Percentiles rank a stretch among this genome's conserved stretches.
Evolutionary conservation across 148 eudicot species (phyloP).

Genomic region (Polygonum maritimum): DNA sequence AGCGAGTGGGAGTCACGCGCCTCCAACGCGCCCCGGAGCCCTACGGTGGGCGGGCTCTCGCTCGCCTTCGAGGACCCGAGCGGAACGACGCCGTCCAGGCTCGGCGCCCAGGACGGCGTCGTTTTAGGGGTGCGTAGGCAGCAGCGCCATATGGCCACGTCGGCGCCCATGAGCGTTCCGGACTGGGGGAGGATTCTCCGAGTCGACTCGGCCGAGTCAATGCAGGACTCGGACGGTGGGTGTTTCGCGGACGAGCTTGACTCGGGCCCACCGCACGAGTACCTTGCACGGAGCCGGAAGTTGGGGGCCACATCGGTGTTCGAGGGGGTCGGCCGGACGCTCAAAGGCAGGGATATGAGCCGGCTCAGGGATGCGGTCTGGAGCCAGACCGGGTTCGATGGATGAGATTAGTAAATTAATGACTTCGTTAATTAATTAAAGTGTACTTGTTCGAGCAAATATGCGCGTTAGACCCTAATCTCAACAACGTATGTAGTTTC

Average conservation of each 20-base stretch:
- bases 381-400: slow-evolving; percentile 93
- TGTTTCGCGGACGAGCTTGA: slow-evolving; percentile 27
- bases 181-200: slow-evolving; percentile 87
- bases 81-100: slow-evolving; percentile 40
- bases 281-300: slow-evolving; percentile 59
- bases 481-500: too few species aligned
- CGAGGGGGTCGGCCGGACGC: slow-evolving; percentile 91
- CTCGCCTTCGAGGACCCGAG: slow-evolving; percentile 51
- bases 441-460: too few species aligned
- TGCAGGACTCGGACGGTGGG: slow-evolving; percentile 53
- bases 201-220: slow-evolving; percentile 62
- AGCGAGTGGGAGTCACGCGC: slow-evolving; percentile 48
- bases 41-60: slow-evolving; percentile 54
- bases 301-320: slow-evolving; percentile 59
- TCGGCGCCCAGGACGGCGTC: slow-evolving; percentile 25
- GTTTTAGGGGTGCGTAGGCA: slow-evolving; percentile 25
- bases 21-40: background rate
- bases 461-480: too few species aligned
- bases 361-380: slow-evolving; percentile 89
- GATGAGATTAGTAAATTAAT: slow-evolving; percentile 43
- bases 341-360: slow-evolving; percentile 87
- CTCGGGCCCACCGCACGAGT: slow-evolving; percentile 78
- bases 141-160: slow-evolving; percentile 51
- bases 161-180: slow-evolving; percentile 90
- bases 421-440: too few species aligned